Conservation (phyloP, 2,329 filamentous ascomycete species). For the Cercospora berteroae region DNA sequence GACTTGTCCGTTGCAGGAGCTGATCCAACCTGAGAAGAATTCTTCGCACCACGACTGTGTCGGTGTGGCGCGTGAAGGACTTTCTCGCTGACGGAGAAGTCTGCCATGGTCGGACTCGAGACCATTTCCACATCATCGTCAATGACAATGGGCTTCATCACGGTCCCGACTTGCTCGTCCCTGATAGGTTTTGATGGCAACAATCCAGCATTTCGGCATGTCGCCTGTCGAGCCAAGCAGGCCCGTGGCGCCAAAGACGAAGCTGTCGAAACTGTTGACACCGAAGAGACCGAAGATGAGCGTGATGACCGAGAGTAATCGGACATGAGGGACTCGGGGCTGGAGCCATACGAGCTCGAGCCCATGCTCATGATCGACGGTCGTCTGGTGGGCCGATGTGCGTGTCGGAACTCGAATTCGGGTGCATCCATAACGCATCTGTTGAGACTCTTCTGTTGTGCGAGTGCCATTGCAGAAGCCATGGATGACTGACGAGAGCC, state of each 20-base stretch:
- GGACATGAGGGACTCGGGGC: slow-evolving; percentile 63
- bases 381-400: slow-evolving; percentile 44
- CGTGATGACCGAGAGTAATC: slow-evolving; percentile 57
- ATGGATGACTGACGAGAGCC: slow-evolving; percentile 56
- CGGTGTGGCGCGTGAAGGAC: slow-evolving; percentile 34
- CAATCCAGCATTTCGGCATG: slow-evolving; percentile 50
- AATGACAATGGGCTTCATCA: slow-evolving; percentile 33
- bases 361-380: slow-evolving; percentile 52
- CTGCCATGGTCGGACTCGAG: slow-evolving; percentile 32
- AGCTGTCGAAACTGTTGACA: slow-evolving; percentile 46
- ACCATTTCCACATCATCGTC: slow-evolving; percentile 34
- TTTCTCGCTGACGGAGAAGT: slow-evolving; percentile 37
- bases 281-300: slow-evolving; percentile 55
- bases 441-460: slow-evolving; percentile 54
- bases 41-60: slow-evolving; percentile 33
- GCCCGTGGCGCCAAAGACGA: slow-evolving; percentile 52
- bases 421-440: slow-evolving; percentile 54
- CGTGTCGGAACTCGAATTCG: slow-evolving; percentile 46
- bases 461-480: slow-evolving; percentile 58
- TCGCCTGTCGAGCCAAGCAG: slow-evolving; percentile 53
- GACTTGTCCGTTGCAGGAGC: slow-evolving; percentile 24
- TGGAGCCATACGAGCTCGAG: slow-evolving; percentile 53
- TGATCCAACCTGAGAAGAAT: slow-evolving; percentile 21
- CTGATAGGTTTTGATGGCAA: slow-evolving; percentile 32
- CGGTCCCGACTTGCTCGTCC: slow-evolving; percentile 30